Evolutionary conservation across 352 stramenopile species (phyloP), one percentile per base, ranked within the genome.

Genomic region (Globisporangium cederbergense): DNA sequence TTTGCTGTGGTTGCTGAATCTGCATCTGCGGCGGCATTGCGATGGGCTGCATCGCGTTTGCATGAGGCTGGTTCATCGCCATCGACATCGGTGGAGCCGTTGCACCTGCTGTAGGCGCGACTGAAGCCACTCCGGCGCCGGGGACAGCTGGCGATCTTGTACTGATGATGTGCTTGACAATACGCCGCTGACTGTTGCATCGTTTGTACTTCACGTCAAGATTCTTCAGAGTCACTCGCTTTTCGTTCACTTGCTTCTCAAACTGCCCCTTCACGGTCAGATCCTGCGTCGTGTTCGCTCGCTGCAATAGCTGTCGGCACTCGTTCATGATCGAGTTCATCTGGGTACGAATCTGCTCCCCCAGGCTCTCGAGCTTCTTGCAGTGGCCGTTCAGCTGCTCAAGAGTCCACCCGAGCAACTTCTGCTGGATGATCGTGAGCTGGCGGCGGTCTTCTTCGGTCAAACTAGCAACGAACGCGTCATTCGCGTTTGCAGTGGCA

Each of bases 291-390:
- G 79, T 88, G 51, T 90, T 91, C 11, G 81, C 80, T 43, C 84
- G 70, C 45, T 95, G 84, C 60, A 95, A 65, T 43, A 93, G 63
- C 65, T 95, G 86, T 1, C 83, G 76, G 43, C 81, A 91, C 62
- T 95, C 87, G 60, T 91, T 91, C 80, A 91, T 85, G 53, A 91
- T 86, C 45, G 78, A 75, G 54, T 93, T 92, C 64, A 95, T 88
- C 55, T 90, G 83, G 22, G 74, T 81, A 43, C 81, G 83, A 38
- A 93, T 85, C 54, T 91, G 78, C 65, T 93, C 84, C 4, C 85
- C 85, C 66, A 83, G 89, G n/a, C 73, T 83, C 60, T 95, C 84
- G 36, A 95, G 67, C 64, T 93, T 93, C 57, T 90, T 83, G 62
- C 81, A 93, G 73, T 95, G 86, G 0, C 75, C 59, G 16, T 88